These are phyloP conservation scores for Tricholoma saponaceum DNA, from an alignment of 768 basidiomycete genomes.

Conservation along the genomic window DNA sequence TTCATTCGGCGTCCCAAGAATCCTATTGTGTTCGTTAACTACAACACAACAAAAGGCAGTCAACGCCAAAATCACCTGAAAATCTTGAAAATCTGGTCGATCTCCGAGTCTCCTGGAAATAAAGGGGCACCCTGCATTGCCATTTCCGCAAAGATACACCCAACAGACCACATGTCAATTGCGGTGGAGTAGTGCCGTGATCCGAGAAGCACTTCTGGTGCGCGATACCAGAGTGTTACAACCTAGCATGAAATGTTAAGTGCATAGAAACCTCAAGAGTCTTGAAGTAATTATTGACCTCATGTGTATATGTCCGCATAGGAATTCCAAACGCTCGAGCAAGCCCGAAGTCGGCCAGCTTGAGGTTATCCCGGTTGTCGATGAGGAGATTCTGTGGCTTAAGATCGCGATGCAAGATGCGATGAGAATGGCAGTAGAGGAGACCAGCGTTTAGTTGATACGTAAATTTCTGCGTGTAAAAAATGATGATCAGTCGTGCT, in stretches of 20 bases:
- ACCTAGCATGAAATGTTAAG: slow-evolving; percentile 52
- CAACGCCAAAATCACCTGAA: slow-evolving; percentile 62
- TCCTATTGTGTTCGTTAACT: slow-evolving; percentile 38
- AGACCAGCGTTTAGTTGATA: slow-evolving; percentile 89
- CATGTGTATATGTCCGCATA: slow-evolving; percentile 98
- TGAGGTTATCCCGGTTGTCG: slow-evolving; percentile 84
- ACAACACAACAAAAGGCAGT: not conserved
- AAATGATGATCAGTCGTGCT: not conserved
- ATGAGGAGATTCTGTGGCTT: slow-evolving; percentile 97
- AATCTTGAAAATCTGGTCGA: slow-evolving; percentile 99
- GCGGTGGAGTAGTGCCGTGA: slow-evolving; percentile 96
- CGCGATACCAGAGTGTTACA: slow-evolving; percentile 98
- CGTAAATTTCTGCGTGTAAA: slow-evolving; percentile 79
- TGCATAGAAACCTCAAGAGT: not conserved
- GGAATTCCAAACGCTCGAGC: slow-evolving; percentile 98
- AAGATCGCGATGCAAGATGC: slow-evolving; percentile 95
- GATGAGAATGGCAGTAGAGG: slow-evolving; percentile 91
- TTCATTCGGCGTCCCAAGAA: slow-evolving; percentile 93
- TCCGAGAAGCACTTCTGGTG: slow-evolving; percentile 94
- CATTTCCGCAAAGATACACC: slow-evolving; percentile 99
- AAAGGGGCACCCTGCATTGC: slow-evolving; percentile 84
- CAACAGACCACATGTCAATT: slow-evolving; percentile 99
- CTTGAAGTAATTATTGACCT: slow-evolving; percentile 46
- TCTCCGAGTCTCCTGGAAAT: slow-evolving; percentile 99
- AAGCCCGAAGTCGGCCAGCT: slow-evolving; percentile 94